A percentile compares a stretch with the other conserved stretches of the same genome.
These are phyloP conservation scores for Globisporangium ultimum DNA, from an alignment of 352 stramenopile genomes.

Conservation along the genomic window DNA sequence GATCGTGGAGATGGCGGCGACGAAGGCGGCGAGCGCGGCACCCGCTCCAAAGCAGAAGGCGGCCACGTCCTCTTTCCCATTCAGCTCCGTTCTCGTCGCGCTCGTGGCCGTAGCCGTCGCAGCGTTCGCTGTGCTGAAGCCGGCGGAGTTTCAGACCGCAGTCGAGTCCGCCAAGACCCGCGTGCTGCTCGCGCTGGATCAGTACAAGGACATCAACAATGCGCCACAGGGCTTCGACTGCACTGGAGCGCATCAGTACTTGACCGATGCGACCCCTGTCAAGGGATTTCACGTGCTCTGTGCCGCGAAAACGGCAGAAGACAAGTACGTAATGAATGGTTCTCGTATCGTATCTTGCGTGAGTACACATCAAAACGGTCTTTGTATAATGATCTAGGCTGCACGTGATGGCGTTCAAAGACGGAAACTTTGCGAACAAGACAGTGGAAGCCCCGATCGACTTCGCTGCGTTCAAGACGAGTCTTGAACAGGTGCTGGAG, in stretches of 20 bases:
- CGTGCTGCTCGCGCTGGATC: slow-evolving; percentile 11
- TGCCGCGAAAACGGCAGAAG: slow-evolving; percentile 31
- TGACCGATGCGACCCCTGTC: slow-evolving; percentile 56
- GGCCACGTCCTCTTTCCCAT: slow-evolving; percentile 6
- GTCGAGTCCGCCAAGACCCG: slow-evolving; percentile 15
- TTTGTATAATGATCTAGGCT: slow-evolving; percentile 25
- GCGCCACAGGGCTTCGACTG: slow-evolving; percentile 31
- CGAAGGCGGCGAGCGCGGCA: too few species aligned
- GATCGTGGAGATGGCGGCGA: too few species aligned
- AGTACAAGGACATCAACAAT: slow-evolving; percentile 8
- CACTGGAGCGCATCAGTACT: slow-evolving; percentile 25
- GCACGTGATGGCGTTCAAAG: slow-evolving; percentile 50
- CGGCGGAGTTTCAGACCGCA: slow-evolving; percentile 9
- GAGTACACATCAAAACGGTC: background rate
- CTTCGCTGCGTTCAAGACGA: slow-evolving; percentile 26
- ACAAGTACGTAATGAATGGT: slow-evolving; percentile 30
- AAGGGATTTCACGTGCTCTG: slow-evolving; percentile 77
- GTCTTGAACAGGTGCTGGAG: slow-evolving; percentile 37
- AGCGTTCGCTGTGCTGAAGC: slow-evolving; percentile 10
- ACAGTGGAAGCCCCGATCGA: slow-evolving; percentile 36
- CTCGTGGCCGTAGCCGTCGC: slow-evolving; percentile 15
- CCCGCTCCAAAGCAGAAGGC: background rate
- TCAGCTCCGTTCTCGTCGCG: slow-evolving; percentile 13
- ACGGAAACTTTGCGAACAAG: slow-evolving; percentile 32
- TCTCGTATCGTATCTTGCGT: background rate